Evolutionary conservation across 2,329 filamentous ascomycete genomes (phyloP).

Genomic region (Fusarium anguioides): DNA sequence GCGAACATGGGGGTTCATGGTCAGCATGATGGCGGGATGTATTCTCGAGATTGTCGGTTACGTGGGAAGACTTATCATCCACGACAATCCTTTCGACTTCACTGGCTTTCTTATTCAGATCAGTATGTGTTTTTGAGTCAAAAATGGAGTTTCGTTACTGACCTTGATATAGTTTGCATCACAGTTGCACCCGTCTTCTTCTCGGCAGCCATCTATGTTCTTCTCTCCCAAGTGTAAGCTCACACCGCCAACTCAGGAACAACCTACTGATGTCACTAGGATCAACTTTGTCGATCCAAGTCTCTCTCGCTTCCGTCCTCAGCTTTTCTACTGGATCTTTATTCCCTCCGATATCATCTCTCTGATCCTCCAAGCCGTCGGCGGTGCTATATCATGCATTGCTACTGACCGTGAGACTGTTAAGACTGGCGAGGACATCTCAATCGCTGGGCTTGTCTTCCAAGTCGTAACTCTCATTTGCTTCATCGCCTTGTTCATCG

Average conservation of each 20-base stretch:
- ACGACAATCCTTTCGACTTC: slow-evolving; percentile 67
- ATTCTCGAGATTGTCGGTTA: slow-evolving; percentile 71
- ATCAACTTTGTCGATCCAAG: slow-evolving; percentile 40
- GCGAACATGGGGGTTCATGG: slow-evolving; percentile 54
- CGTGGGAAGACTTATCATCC: slow-evolving; percentile 65
- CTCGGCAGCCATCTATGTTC: slow-evolving; percentile 46
- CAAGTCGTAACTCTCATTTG: slow-evolving; percentile 61
- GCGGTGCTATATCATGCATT: slow-evolving; percentile 58
- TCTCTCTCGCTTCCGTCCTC: slow-evolving; percentile 39
- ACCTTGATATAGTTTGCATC: slow-evolving; percentile 45
- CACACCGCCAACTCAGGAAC: too few species aligned
- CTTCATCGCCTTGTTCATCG: slow-evolving; percentile 56
- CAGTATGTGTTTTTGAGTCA: slow-evolving; percentile 52
- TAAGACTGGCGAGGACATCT: slow-evolving; percentile 58
- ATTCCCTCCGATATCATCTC: slow-evolving; percentile 62
- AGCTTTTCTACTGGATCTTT: slow-evolving; percentile 44
- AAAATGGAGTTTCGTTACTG: neutral
- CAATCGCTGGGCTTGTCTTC: slow-evolving; percentile 63
- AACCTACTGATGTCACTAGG: slow-evolving; percentile 8
- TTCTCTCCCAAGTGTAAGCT: slow-evolving; percentile 46
- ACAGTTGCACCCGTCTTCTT: slow-evolving; percentile 48
- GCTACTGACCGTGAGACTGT: slow-evolving; percentile 48
- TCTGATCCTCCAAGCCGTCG: slow-evolving; percentile 62
- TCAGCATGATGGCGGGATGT: slow-evolving; percentile 64
- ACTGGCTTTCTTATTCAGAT: slow-evolving; percentile 73